phyloP scores from a whole-genome alignment of 2,329 filamentous ascomycete species.

The Scorias spongiosa region DNA sequence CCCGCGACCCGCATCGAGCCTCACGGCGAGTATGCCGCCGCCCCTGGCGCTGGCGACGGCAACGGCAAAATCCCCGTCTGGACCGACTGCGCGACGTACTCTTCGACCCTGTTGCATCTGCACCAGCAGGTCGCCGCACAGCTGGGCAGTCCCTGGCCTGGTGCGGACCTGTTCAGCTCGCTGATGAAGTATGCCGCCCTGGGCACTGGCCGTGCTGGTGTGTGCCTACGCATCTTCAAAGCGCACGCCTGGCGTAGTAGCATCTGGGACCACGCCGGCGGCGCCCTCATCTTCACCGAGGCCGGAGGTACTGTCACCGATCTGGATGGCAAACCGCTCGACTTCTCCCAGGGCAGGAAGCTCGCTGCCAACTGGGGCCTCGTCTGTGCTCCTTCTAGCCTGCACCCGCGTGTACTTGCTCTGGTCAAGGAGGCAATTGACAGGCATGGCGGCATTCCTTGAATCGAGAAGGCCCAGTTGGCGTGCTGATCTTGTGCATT shows the following conservation, averaged over 20 bases:
- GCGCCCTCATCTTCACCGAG: slow-evolving; percentile 36
- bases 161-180: slow-evolving; percentile 36
- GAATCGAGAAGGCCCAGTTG: neutral
- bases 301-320: slow-evolving; percentile 37
- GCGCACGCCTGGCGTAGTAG: slow-evolving; percentile 11
- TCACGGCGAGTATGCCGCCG: slow-evolving; percentile 7
- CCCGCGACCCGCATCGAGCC: slow-evolving; percentile 6
- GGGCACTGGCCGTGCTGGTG: slow-evolving; percentile 7
- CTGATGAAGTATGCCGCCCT: slow-evolving; percentile 28
- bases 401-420: slow-evolving; percentile 9
- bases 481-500: too few relatives aligned
- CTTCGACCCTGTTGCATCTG: slow-evolving; percentile 23
- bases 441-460: slow-evolving; percentile 7
- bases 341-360: slow-evolving; percentile 23
- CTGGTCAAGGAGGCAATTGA: slow-evolving; percentile 7
- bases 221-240: slow-evolving; percentile 12
- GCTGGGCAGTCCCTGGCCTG: slow-evolving; percentile 31
- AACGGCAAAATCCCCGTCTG: slow-evolving; percentile 26
- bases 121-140: slow-evolving; percentile 23
- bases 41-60: too few relatives aligned
- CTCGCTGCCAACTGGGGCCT: slow-evolving; percentile 12
- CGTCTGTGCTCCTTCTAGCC: slow-evolving; percentile 9
- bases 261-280: slow-evolving; percentile 43
- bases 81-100: slow-evolving; percentile 30
- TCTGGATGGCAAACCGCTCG: slow-evolving; percentile 33